Percentiles rank a stretch among this genome's conserved stretches.
phyloP scores from a whole-genome alignment of 768 basidiomycete species.

The Lentinula lateritia region DNA sequence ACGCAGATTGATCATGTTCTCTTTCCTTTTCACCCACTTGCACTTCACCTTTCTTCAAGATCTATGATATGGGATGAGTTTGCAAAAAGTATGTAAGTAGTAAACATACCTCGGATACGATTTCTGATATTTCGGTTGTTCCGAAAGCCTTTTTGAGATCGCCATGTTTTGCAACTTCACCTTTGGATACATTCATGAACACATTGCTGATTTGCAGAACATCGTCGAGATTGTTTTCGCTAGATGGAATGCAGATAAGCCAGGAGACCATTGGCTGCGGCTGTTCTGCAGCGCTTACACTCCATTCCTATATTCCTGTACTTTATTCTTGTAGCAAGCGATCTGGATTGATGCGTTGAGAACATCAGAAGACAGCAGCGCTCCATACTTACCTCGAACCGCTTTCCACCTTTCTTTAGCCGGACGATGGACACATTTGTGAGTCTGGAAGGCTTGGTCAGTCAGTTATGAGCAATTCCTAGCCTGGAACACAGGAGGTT shows the following conservation, averaged over 20 bases:
- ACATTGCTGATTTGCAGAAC: slow-evolving; percentile 96
- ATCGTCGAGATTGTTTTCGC: slow-evolving; percentile 91
- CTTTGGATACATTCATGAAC: slow-evolving; percentile 95
- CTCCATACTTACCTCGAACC: slow-evolving; percentile 73
- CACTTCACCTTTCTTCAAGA: slow-evolving; percentile 91
- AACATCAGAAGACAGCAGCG: neutral
- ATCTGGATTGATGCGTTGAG: slow-evolving; percentile 37
- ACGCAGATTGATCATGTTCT: slow-evolving; percentile 77
- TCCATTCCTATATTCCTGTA: slow-evolving; percentile 92
- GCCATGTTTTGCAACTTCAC: slow-evolving; percentile 81
- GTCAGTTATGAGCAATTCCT: neutral
- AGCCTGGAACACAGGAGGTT: slow-evolving; percentile 7
- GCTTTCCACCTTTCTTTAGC: slow-evolving; percentile 94
- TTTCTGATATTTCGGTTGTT: slow-evolving; percentile 62
- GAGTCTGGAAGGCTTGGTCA: slow-evolving; percentile 44
- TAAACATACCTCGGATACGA: slow-evolving; percentile 70
- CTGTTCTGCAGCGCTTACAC: slow-evolving; percentile 47
- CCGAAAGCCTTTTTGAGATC: slow-evolving; percentile 93
- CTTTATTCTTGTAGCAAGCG: slow-evolving; percentile 99
- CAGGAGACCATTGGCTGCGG: neutral
- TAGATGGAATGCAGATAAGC: slow-evolving; percentile 20
- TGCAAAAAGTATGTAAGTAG: neutral
- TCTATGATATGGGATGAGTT: slow-evolving; percentile 37
- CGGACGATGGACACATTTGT: slow-evolving; percentile 97
- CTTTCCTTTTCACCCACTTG: slow-evolving; percentile 98